phyloP scores from a whole-genome alignment of 371 early-diverging fungal genomes.

The Sporodiniella umbellata region DNA sequence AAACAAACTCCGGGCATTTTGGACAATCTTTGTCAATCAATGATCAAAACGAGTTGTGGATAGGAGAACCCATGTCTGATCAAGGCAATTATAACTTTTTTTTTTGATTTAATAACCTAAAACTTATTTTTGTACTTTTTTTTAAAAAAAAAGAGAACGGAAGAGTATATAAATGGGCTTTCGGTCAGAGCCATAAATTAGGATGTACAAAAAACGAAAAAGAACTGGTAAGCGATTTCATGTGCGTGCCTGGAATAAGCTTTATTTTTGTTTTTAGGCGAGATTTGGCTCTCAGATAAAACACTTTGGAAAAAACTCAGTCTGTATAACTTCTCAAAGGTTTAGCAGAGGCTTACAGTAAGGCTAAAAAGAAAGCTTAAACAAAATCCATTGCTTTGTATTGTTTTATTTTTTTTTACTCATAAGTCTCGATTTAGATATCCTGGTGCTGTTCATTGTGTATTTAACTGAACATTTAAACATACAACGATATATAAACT shows the following conservation, averaged over 20 bases:
- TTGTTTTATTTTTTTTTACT: too few species aligned
- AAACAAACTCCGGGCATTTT: slow-evolving; percentile 40
- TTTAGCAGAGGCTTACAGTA: slow-evolving; percentile 33
- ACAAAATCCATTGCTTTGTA: too few species aligned
- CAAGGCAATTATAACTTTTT: too few species aligned
- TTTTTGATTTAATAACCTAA: too few species aligned
- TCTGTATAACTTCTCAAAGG: slow-evolving; percentile 35
- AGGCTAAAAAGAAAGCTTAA: background rate
- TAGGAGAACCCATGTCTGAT: slow-evolving; percentile 48
- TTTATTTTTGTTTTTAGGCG: slow-evolving; percentile 16
- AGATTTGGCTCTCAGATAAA: slow-evolving; percentile 40
- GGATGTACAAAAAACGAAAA: slow-evolving; percentile 21
- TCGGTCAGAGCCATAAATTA: background rate
- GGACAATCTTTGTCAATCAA: slow-evolving; percentile 31
- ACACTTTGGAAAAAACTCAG: slow-evolving; percentile 11
- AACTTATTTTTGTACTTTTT: too few species aligned
- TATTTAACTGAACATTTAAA: background rate
- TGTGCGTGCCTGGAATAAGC: background rate
- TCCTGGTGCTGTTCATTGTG: slow-evolving; percentile 24
- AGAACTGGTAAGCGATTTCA: slow-evolving; percentile 9
- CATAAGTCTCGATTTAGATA: too few species aligned
- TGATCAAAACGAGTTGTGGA: slow-evolving; percentile 24
- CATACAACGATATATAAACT: too few species aligned
- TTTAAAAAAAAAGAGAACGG: too few species aligned
- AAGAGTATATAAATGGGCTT: slow-evolving; percentile 31